Conservation (phyloP, 345 rosid species). For the Limnanthes douglasii region DNA sequence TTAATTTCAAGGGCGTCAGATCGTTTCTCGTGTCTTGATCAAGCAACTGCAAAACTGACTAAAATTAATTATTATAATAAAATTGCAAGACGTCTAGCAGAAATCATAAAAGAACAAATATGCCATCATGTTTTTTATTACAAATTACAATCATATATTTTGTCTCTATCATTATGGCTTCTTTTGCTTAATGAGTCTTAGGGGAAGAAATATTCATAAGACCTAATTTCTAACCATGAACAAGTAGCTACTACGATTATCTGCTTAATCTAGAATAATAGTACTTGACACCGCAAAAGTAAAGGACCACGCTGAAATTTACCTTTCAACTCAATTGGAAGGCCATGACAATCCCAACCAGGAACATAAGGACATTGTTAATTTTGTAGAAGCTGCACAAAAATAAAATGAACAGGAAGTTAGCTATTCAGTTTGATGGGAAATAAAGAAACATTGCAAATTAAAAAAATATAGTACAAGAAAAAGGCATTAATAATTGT, state of each 20-base stretch:
- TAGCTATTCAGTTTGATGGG: constrained; percentile 4
- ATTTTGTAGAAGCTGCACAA: constrained; percentile 69
- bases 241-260: no score
- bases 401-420: no score
- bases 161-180: constrained; percentile 5
- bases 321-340: constrained; percentile 97
- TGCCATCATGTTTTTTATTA: no score
- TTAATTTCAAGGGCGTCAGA: constrained; percentile 69
- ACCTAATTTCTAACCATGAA: no score
- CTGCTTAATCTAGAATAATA: no score
- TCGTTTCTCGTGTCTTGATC: constrained; percentile 73
- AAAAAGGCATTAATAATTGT: not conserved
- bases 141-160: no score
- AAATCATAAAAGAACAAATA: no score
- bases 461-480: not conserved
- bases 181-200: no score
- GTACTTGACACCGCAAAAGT: no score
- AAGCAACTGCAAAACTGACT: constrained; percentile 88
- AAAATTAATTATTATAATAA: constrained; percentile 22
- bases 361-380: constrained; percentile 73
- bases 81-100: no score
- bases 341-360: constrained; percentile 99
- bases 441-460: constrained; percentile 5
- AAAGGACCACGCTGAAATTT: constrained; percentile 22
- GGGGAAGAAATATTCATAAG: no score